A percentile compares a stretch with the other conserved stretches of the same genome.
Conservation (phyloP, 371 early-diverging fungal species). For the Mucor indicus region DNA sequence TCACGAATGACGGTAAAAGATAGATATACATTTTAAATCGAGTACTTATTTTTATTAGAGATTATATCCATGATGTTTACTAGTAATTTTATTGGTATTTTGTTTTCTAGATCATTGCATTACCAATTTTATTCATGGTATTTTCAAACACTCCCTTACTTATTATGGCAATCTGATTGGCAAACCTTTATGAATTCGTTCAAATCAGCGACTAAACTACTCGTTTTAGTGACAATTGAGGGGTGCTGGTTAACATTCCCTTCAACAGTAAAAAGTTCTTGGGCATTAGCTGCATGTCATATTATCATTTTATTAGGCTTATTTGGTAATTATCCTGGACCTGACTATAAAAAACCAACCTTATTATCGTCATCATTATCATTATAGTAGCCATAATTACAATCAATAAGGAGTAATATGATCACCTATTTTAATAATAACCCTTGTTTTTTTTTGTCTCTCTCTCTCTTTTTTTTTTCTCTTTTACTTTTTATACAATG, state of each 20-base stretch:
- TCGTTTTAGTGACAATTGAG: constrained; percentile 41
- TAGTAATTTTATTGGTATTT: constrained; percentile 83
- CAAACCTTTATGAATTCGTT: not conserved
- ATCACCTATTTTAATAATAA: too few relatives aligned
- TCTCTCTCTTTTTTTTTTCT: too few relatives aligned
- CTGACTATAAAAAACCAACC: constrained; percentile 6
- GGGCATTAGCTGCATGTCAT: constrained; percentile 38
- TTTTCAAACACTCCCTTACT: constrained; percentile 77
- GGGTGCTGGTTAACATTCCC: constrained; percentile 50
- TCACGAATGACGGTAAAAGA: constrained; percentile 39
- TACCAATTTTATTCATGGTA: constrained; percentile 98
- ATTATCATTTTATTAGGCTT: constrained; percentile 28
- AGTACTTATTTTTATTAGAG: too few relatives aligned
- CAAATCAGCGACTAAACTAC: constrained; percentile 17
- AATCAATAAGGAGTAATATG: too few relatives aligned
- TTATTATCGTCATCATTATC: not conserved
- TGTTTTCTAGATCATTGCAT: constrained; percentile 87
- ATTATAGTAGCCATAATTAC: too few relatives aligned
- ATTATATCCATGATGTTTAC: constrained; percentile 71
- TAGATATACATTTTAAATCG: too few relatives aligned
- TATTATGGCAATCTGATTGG: constrained; percentile 58
- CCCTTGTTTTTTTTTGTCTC: too few relatives aligned
- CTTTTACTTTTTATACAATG: too few relatives aligned
- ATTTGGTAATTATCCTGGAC: constrained; percentile 13
- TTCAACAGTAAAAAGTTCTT: constrained; percentile 36